Base-by-base conservation (phyloP, 2,329 filamentous ascomycete genomes). In the Juglanconis sp. region DNA sequence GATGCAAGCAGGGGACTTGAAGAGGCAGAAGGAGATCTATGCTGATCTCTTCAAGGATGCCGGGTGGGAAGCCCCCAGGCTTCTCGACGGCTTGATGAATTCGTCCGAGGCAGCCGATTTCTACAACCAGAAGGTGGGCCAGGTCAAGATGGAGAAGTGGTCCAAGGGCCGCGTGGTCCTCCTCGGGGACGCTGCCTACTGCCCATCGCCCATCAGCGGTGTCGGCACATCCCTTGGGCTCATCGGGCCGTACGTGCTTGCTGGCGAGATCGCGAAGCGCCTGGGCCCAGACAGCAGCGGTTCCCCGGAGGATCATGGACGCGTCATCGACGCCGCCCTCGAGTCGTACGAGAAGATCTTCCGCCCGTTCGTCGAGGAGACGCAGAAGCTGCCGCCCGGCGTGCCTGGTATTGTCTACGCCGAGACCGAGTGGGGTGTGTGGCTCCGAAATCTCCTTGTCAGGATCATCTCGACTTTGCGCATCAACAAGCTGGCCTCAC, bases 161-260 rank as follows among this genome's bases (percentile, higher is more conserved):
- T 76, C 71, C 2, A 69, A 69, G 0, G 78, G 79, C 0, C 77
- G 82, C 0, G 75, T 84, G 3, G 77, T 74, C 1, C 71, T 85
- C 0, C 55, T 86, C 0, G 84, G 84, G 0, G 84, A 88, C 63
- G 81, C 85, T 1, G 82, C 71, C 0, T 80, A 78, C 65, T 79
- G 76, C 31, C 80, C 82, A 0, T 75, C 77, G 0, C 75, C 78
- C 0, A 62, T 79, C 4, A 80, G 77, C 0, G 84, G 83, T 0
- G 77, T 80, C 72, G 83, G 83, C 0, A 84, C 81, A 0, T 79
- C 77, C 1, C 65, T 74, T 0, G 77, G 77, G 0, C 66, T 87
- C 0, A 67, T 81, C 0, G 79, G 79, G 0, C 81, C 82, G 0
- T 87, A 87, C 65, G 70, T 85, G 2, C 72, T 87, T 4, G 84